phyloP scores from a whole-genome alignment of 2,329 filamentous ascomycete species.

The Phialophora tarda region DNA sequence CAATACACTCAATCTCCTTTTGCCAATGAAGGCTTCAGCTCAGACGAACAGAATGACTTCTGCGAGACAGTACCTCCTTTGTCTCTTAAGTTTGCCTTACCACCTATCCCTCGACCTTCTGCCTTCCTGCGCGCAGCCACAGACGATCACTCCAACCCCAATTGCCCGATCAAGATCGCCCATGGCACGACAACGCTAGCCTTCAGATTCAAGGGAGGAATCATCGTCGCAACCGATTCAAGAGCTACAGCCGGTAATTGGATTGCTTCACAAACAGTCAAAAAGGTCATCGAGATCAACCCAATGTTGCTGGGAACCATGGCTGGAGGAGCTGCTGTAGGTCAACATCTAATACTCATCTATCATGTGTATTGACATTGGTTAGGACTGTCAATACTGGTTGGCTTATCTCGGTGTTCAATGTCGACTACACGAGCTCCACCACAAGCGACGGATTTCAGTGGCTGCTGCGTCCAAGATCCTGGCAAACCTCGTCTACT shows the following conservation, averaged over 20 bases:
- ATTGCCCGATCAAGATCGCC: slow-evolving; percentile 98
- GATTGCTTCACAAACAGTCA: slow-evolving; percentile 99
- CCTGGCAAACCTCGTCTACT: slow-evolving; percentile 96
- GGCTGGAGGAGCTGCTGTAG: slow-evolving; percentile 91
- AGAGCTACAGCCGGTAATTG: slow-evolving; percentile 96
- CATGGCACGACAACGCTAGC: slow-evolving; percentile 98
- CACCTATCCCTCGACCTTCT: slow-evolving; percentile 81
- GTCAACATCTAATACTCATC: slow-evolving; percentile 41
- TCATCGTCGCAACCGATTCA: slow-evolving; percentile 97
- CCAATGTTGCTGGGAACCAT: slow-evolving; percentile 92
- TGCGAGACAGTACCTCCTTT: slow-evolving; percentile 73
- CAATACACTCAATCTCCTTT: slow-evolving; percentile 83
- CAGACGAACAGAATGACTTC: slow-evolving; percentile 76
- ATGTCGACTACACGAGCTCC: slow-evolving; percentile 97
- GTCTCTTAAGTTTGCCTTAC: slow-evolving; percentile 92
- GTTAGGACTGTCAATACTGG: slow-evolving; percentile 98
- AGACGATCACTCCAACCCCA: slow-evolving; percentile 94
- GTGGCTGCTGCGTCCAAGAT: slow-evolving; percentile 98
- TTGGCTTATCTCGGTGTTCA: slow-evolving; percentile 98
- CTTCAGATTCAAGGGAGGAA: slow-evolving; percentile 97
- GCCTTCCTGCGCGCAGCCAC: slow-evolving; percentile 96
- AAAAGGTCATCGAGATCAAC: slow-evolving; percentile 99
- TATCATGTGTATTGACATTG: slow-evolving; percentile 28
- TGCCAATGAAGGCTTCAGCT: slow-evolving; percentile 72
- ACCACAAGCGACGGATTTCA: slow-evolving; percentile 97